Percentiles rank a stretch among this genome's conserved stretches.
These are phyloP conservation scores for Achaetomium macrosporum DNA, from an alignment of 2,329 filamentous ascomycete species.

Conservation along the genomic window DNA sequence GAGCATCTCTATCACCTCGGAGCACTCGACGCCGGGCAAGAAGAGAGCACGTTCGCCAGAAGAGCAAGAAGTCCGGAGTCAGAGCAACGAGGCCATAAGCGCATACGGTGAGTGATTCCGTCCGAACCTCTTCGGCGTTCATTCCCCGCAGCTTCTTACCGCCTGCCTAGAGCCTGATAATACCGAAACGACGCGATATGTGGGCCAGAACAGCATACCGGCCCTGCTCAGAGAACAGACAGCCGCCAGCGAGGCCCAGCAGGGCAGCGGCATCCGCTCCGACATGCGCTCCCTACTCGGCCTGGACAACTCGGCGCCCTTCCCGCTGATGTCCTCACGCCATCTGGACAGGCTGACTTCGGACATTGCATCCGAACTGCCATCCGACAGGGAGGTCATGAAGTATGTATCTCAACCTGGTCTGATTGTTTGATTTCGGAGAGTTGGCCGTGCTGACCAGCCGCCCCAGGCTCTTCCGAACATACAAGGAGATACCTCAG, in stretches of 20 bases:
- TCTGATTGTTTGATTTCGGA: background rate
- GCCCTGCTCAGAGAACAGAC: constrained; percentile 59
- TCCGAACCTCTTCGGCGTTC: background rate
- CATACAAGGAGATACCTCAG: constrained; percentile 62
- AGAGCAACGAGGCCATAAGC: constrained; percentile 34
- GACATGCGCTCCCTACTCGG: constrained; percentile 63
- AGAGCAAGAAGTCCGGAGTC: constrained; percentile 32
- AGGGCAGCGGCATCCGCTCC: constrained; percentile 50
- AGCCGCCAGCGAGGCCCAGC: constrained; percentile 46
- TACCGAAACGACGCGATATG: constrained; percentile 52
- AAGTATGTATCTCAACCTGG: constrained; percentile 43
- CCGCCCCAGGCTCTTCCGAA: constrained; percentile 50
- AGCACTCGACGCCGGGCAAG: constrained; percentile 27
- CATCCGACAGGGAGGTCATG: constrained; percentile 60
- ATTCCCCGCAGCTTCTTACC: background rate
- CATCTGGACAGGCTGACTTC: constrained; percentile 55
- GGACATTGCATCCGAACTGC: constrained; percentile 57
- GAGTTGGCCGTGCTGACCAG: background rate
- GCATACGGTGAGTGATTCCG: constrained; percentile 24
- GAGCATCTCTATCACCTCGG: constrained; percentile 28
- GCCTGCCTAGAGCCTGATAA: constrained; percentile 43
- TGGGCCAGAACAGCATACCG: constrained; percentile 63
- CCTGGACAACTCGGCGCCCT: constrained; percentile 60
- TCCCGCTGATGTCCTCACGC: constrained; percentile 59
- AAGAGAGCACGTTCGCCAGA: constrained; percentile 43